A percentile compares a stretch with the other conserved stretches of the same genome.
phyloP scores from a whole-genome alignment of 331 rosid species.

The Spiraea crenata region DNA sequence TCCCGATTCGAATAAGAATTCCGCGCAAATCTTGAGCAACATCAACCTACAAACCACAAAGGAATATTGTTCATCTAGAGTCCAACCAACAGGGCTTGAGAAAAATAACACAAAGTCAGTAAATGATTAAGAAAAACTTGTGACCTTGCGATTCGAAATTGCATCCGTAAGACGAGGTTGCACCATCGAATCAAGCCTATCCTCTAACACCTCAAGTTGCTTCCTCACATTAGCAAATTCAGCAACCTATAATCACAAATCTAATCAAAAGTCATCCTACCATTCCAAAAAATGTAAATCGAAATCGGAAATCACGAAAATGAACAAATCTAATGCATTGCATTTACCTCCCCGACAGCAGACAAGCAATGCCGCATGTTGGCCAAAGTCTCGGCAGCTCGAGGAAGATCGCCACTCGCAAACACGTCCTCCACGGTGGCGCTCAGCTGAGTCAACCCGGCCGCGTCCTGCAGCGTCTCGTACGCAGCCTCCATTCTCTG shows the following conservation, averaged over 20 bases:
- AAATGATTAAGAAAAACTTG: constrained; percentile 1
- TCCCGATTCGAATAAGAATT: constrained; percentile 92
- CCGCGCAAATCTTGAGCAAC: constrained; percentile 85
- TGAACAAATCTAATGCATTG: too few species aligned
- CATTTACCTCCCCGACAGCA: constrained; percentile 90
- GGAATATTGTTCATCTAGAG: background rate
- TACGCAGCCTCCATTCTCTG: constrained; percentile 99
- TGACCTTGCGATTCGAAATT: constrained; percentile 79
- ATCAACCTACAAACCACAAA: constrained; percentile 51
- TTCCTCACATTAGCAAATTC: constrained; percentile 96
- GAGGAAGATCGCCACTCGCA: constrained; percentile 97
- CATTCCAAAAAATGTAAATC: background rate
- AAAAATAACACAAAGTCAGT: constrained; percentile 11
- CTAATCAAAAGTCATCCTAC: background rate
- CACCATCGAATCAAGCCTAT: constrained; percentile 92
- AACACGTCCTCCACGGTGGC: constrained; percentile 95
- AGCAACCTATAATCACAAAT: constrained; percentile 66
- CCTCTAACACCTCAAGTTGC: constrained; percentile 98
- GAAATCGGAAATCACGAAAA: background rate
- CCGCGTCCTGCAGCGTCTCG: constrained; percentile 96
- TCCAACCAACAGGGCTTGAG: background rate
- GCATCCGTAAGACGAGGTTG: constrained; percentile 96
- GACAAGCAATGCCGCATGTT: constrained; percentile 98
- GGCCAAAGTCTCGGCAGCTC: constrained; percentile 90
- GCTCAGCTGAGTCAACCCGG: constrained; percentile 96